Evolutionary conservation across 169 alveolate genomes (phyloP).

Genomic region (Plasmodium malariae): DNA sequence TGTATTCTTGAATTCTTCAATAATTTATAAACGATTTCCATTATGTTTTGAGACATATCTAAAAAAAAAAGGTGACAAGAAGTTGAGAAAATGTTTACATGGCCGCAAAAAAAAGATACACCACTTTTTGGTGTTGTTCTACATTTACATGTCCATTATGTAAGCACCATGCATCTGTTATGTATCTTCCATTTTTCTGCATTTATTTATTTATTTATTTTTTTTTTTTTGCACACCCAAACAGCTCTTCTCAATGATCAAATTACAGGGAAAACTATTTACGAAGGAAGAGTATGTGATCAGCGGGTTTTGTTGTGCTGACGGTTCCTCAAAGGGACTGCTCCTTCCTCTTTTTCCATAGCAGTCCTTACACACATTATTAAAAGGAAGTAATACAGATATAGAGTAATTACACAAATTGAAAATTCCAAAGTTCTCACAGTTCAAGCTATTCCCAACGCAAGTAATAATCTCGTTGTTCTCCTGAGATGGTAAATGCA

Average conservation of each 20-base stretch:
- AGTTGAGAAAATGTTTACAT: neutral
- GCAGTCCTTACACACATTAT: slow-evolving; percentile 43
- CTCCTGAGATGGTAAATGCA: slow-evolving; percentile 38
- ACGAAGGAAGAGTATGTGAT: slow-evolving; percentile 50
- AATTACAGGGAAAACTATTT: slow-evolving; percentile 48
- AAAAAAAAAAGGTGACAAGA: neutral
- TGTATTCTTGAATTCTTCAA: slow-evolving; percentile 54
- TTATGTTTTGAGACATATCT: slow-evolving; percentile 47
- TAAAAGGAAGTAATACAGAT: slow-evolving; percentile 44
- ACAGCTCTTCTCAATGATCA: slow-evolving; percentile 30
- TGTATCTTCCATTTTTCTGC: no score
- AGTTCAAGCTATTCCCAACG: slow-evolving; percentile 79
- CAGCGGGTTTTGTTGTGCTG: slow-evolving; percentile 31
- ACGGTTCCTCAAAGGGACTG: slow-evolving; percentile 33
- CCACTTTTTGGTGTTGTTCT: no score
- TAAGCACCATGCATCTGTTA: no score
- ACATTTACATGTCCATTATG: no score
- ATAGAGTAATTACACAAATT: slow-evolving; percentile 66
- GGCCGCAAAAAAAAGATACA: no score
- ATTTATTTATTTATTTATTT: neutral
- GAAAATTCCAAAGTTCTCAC: slow-evolving; percentile 77
- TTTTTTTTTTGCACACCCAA: slow-evolving; percentile 6
- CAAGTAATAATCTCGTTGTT: slow-evolving; percentile 79
- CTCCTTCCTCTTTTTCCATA: slow-evolving; percentile 57
- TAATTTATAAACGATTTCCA: slow-evolving; percentile 61